Conservation (phyloP, 1,284 basidiomycete species). For the Cutaneotrichosporon spelunceum region DNA sequence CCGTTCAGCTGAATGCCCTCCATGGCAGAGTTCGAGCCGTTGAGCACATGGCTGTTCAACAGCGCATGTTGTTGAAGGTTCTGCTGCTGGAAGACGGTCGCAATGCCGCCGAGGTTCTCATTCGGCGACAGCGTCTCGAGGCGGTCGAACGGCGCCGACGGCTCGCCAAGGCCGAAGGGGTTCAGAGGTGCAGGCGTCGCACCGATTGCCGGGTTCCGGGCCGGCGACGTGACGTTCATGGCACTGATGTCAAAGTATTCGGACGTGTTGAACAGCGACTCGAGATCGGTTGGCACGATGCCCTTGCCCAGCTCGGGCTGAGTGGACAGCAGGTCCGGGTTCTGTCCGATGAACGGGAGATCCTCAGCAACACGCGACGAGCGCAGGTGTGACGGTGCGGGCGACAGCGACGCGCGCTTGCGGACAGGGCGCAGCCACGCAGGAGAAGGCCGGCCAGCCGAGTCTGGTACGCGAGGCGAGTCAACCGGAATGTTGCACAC, state of each 20-base stretch:
- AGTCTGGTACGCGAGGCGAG: conserved; percentile 54
- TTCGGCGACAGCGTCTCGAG: conserved; percentile 39
- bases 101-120: conserved; percentile 20
- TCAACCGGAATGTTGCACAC: conserved; percentile 85
- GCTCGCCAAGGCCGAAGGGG: conserved; percentile 30
- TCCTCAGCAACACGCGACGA: conserved; percentile 53
- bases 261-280: conserved; percentile 46
- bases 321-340: conserved; percentile 32
- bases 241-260: conserved; percentile 45
- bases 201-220: not conserved
- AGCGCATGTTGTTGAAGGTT: conserved; percentile 4
- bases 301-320: conserved; percentile 24
- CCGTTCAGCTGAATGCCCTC: conserved; percentile 18
- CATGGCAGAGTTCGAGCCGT: conserved; percentile 11
- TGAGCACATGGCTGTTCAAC: not conserved
- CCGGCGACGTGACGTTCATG: conserved; percentile 24
- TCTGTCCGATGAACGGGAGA: conserved; percentile 6
- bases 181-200: not conserved
- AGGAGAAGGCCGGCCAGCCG: conserved; percentile 60
- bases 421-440: conserved; percentile 83
- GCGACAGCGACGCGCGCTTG: conserved; percentile 54
- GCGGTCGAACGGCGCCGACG: conserved; percentile 34
- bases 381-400: conserved; percentile 46
- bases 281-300: conserved; percentile 33
- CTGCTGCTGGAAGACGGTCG: conserved; percentile 16